Evolutionary conservation across 768 basidiomycete species (phyloP).

Genomic region (Rhodotorula babjevae): DNA sequence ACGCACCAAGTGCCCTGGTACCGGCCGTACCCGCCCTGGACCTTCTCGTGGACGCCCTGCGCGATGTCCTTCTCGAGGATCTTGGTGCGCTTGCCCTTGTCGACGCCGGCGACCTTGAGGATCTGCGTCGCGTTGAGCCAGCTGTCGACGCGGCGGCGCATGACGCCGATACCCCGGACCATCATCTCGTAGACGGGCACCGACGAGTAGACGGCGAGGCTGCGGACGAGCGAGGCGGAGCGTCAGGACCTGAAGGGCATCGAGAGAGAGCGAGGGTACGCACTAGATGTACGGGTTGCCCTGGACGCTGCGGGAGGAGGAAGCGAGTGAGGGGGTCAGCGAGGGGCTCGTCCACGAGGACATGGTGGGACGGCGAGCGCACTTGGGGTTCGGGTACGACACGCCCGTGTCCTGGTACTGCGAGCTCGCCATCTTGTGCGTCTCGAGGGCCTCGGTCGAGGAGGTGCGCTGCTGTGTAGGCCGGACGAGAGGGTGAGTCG

Average conservation of each 20-base stretch:
- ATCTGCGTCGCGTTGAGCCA: conserved; percentile 99
- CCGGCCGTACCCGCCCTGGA: conserved; percentile 98
- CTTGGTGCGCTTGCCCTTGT: conserved; percentile 93
- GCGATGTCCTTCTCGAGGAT: conserved; percentile 90
- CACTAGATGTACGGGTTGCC: conserved; percentile 40
- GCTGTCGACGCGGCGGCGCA: conserved; percentile 89
- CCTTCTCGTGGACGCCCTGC: conserved; percentile 67
- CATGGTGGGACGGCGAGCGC: not conserved
- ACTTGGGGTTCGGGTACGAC: conserved; percentile 35
- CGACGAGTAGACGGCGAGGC: conserved; percentile 46
- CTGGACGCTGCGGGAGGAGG: conserved; percentile 25
- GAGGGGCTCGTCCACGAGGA: no score
- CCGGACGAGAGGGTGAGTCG: no score
- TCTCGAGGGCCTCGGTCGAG: no score
- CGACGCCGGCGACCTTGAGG: conserved; percentile 95
- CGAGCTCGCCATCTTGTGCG: not conserved
- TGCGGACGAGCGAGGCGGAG: not conserved
- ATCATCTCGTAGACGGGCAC: conserved; percentile 45
- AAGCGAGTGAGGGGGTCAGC: not conserved
- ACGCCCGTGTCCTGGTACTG: not conserved
- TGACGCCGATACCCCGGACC: conserved; percentile 84
- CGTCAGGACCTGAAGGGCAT: not conserved
- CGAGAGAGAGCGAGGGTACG: not conserved
- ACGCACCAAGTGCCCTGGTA: conserved; percentile 97
- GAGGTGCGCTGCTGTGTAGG: not conserved